Evolutionary conservation across 2,329 filamentous ascomycete genomes (phyloP), one percentile per base, ranked within the genome.

Genomic region (Chaetomiaceae sp.): DNA sequence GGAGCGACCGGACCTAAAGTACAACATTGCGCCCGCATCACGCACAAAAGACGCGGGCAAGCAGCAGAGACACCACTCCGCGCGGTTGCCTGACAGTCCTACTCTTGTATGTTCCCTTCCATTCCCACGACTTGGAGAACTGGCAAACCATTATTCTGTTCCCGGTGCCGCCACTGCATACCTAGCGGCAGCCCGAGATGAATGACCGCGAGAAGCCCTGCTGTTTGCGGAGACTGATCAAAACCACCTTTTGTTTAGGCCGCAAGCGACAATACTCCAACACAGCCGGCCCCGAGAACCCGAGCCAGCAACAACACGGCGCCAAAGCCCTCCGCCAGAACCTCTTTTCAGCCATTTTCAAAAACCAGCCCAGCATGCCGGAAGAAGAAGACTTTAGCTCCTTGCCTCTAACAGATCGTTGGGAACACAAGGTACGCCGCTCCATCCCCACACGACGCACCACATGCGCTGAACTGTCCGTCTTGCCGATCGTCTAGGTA

Each of bases 361-460:
- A 2, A 53, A 4, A 13, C 13, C 33, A 33, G 44, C 48, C 46
- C 53, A 58, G 27, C 60, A 95, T 95, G 89, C 88, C 86, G 53
- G 90, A 95, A 68, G 88, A 92, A 70, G 88, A 91, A 67, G 89
- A 95, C 69, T 92, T 86, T 69, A 86, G 84, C 72, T 82, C 86
- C 59, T 75, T 95, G 57, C 87, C 90, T 38, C 71, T 95, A 51
- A 76, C 83, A 40, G 90, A 95, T 59, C 83, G 89, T 67, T 95
- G 91, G 73, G 76, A 81, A 50, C 90, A 95, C 76, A 95, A 95
- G 76, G 83, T 86, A 64, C 30, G 33, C 4, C 4, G 14, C 23
- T 32, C 21, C 27, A 20, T 30, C 23, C 20, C 10, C 37, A 33
- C 29, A 21, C 10, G 2, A 3, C 29, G 2, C 9, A 13, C 8